phyloP scores from a whole-genome alignment of 208 protist species.

The Trypanosoma cruzi region DNA sequence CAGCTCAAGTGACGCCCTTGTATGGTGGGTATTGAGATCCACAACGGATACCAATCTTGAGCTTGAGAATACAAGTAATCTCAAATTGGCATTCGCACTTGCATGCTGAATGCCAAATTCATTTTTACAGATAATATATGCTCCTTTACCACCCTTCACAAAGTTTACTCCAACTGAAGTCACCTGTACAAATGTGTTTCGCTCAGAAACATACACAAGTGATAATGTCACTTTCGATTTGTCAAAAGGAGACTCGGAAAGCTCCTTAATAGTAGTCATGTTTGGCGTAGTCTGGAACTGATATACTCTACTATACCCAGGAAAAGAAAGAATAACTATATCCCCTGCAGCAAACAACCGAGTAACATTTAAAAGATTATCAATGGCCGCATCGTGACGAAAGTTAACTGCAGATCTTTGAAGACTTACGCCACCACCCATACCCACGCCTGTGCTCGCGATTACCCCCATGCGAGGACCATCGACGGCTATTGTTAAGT shows the following conservation, averaged over 20 bases:
- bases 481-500: slow-evolving; percentile 56
- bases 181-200: slow-evolving; percentile 22
- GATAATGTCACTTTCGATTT: slow-evolving; percentile 22
- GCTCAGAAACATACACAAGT: slow-evolving; percentile 11
- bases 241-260: slow-evolving; percentile 24
- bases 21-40: not conserved
- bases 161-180: slow-evolving; percentile 21
- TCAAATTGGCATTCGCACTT: slow-evolving; percentile 10
- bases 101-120: slow-evolving; percentile 18
- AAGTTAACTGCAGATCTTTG: slow-evolving; percentile 67
- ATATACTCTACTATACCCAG: slow-evolving; percentile 33
- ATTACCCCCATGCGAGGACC: slow-evolving; percentile 56
- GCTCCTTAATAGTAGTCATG: slow-evolving; percentile 15
- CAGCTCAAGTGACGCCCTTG: not conserved
- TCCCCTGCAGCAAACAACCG: slow-evolving; percentile 27
- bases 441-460: slow-evolving; percentile 66
- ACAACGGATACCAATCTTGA: slow-evolving; percentile 13
- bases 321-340: slow-evolving; percentile 37
- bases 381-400: slow-evolving; percentile 25
- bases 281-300: not conserved
- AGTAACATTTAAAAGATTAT: slow-evolving; percentile 23
- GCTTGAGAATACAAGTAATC: slow-evolving; percentile 28
- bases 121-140: slow-evolving; percentile 6
- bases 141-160: slow-evolving; percentile 11
- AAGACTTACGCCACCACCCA: slow-evolving; percentile 64